Evolutionary conservation across 2,329 filamentous ascomycete species (phyloP), one percentile per base, ranked within the genome.

Genomic region (Aureobasidium leucospermi): DNA sequence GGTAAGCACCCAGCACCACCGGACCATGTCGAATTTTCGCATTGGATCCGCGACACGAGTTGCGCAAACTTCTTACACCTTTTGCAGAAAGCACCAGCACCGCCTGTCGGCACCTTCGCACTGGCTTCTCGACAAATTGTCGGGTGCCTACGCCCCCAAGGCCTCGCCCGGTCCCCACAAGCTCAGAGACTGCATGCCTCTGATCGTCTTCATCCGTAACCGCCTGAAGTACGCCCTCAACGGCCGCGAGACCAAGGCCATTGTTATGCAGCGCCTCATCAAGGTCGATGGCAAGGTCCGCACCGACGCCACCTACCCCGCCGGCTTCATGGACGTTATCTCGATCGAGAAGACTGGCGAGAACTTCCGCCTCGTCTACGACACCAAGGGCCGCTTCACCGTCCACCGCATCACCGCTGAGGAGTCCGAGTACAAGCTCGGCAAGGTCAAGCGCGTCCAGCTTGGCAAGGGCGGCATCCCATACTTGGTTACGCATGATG

Each of bases 401-500:
- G 92, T 99, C 77, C 94, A 99, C 90, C 90, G 94, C 76, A 97
- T 99, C 82, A 93, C 95, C 79, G 82, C 86, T 71, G 94, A 97
- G 85, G 94, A 99, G 89, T 92, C 93, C 72, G 87, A 94, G 84
- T 99, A 96, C 90, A 99, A 99, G 89, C 85, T 99, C 73, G 92
- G 92, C 85, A 99, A 97, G 86, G 94, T 99, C 84, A 96, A 96
- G 90, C 89, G 93, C 75, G 94, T 99, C 66, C 94, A 99, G 85
- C 86, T 99, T 74, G 94, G 94, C 85, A 93, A 91, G 81, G 95
- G 94, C 82, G 94, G 92, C 84, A 96, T 99, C 87, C 94, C 94
- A 95, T 99, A 96, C 92, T 96, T 97, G 91, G 94, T 99, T 90
- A 99, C 94, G 92, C 94, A 99, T 90, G 94, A 99, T 94, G 94